A percentile compares a stretch with the other conserved stretches of the same genome.
Evolutionary conservation across 352 stramenopile genomes (phyloP).

Genomic region (Globisporangium carolinianum): DNA sequence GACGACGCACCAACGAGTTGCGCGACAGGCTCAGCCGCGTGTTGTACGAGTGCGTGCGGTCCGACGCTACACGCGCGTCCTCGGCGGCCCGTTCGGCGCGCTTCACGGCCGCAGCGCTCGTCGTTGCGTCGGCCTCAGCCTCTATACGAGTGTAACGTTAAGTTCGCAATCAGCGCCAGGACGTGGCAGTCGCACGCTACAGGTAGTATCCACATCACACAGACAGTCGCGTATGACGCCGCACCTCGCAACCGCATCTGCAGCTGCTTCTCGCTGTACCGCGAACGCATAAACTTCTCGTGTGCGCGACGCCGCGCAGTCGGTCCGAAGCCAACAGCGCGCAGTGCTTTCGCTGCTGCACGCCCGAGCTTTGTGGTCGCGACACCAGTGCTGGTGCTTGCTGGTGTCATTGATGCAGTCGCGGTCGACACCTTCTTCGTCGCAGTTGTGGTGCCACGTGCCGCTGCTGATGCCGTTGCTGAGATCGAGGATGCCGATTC

Average conservation of each 20-base stretch:
- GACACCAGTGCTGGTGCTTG: neutral
- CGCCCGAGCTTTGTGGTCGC: slow-evolving; percentile 8
- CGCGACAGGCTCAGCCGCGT: slow-evolving; percentile 22
- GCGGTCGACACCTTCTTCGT: slow-evolving; percentile 1
- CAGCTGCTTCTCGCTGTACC: slow-evolving; percentile 5
- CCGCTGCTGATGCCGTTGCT: neutral
- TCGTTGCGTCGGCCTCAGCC: neutral
- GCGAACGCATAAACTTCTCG: slow-evolving; percentile 15
- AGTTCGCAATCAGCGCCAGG: no score
- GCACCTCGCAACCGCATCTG: slow-evolving; percentile 6
- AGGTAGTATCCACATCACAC: neutral
- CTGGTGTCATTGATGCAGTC: neutral
- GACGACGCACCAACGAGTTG: slow-evolving; percentile 22
- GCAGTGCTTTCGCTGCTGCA: slow-evolving; percentile 19
- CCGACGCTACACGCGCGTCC: slow-evolving; percentile 18
- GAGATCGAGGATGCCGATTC: neutral
- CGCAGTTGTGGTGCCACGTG: neutral
- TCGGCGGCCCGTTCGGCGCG: slow-evolving; percentile 12
- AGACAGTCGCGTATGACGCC: neutral
- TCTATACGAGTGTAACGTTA: neutral
- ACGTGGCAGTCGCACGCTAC: neutral
- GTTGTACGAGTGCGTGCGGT: slow-evolving; percentile 29
- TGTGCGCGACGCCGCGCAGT: slow-evolving; percentile 18
- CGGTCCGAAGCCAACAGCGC: slow-evolving; percentile 16
- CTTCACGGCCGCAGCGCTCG: slow-evolving; percentile 4